Base-by-base conservation (phyloP, 306 rosid genomes). In the Fragaria vesca region DNA sequence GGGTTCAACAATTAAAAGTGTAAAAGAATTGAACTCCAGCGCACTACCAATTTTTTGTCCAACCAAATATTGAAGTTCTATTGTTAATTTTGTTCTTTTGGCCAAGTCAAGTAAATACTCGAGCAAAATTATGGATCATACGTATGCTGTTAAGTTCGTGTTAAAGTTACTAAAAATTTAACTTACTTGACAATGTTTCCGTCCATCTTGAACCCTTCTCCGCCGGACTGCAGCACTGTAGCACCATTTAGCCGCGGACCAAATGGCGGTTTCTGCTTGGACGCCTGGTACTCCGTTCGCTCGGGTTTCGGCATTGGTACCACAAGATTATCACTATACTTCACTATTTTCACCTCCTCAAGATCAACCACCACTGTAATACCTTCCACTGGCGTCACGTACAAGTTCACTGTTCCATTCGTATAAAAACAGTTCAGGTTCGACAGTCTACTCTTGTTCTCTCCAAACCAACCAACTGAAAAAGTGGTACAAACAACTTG, bases 381-480 rank as follows among this genome's bases (percentile, higher is more conserved):
- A 2, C 89, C 89, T 66, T 86, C 85, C 76, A 86, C 20, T 1
- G 83, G 83, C 36, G 79, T 80, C 77, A 83, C 26, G 16, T 77
- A 83, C 62, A 80, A 48, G 62, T 86, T 86, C 8, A 81, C 76
- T 3, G 81, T 83, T n/a, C 77, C 85, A 1, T 83, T 65, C 13
- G 61, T 73, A 20, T 80, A 80, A 45, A 54, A 86, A 12, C 89
- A 86, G 12, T 50, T 68, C 1, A 86, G 15, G 21, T 77, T 86
- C 15, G 75, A 28, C 38, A 57, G 51, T 38, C 85, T 78, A 6
- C 51, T 69, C 16, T 68, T 48, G 2, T 52, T 70, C 67, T 75
- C 83, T 4, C 89, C 85, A 17, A 72, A 86, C 89, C 89, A 83
- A 10, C 89, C 87, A 9, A 66, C 68, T 32, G 87, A 20, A 68